These are phyloP conservation scores for Colletotrichum limetticola DNA, from an alignment of 2,329 filamentous ascomycete species.

Conservation along the genomic window DNA sequence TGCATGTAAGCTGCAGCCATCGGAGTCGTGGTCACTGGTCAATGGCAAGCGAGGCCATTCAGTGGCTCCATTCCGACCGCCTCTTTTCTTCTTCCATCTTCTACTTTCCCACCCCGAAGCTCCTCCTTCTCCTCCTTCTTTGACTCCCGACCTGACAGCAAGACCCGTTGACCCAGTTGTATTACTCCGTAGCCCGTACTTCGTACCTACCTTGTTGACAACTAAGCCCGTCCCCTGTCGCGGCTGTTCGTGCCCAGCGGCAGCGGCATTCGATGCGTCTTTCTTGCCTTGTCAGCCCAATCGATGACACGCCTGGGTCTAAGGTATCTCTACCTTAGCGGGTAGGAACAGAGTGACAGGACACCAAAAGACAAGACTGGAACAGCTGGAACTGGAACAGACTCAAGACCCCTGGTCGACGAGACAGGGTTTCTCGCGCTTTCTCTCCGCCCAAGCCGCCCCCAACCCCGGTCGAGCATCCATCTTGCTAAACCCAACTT, in stretches of 20 bases:
- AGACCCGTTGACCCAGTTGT: no score
- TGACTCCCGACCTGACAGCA: background rate
- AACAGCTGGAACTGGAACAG: slow-evolving; percentile 9
- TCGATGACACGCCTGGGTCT: slow-evolving; percentile 26
- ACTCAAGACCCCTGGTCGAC: slow-evolving; percentile 16
- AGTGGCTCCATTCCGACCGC: slow-evolving; percentile 35
- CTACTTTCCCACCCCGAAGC: background rate
- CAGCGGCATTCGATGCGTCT: background rate
- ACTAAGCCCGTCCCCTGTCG: slow-evolving; percentile 17
- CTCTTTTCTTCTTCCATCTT: slow-evolving; percentile 26
- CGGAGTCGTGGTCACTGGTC: slow-evolving; percentile 32
- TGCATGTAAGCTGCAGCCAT: slow-evolving; percentile 24
- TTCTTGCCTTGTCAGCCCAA: slow-evolving; percentile 26
- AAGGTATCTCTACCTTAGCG: background rate
- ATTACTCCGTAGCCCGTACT: no score
- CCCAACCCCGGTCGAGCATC: slow-evolving; percentile 24
- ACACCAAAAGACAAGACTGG: no score
- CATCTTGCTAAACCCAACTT: slow-evolving; percentile 27
- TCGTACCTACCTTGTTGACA: background rate
- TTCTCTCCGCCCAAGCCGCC: slow-evolving; percentile 21
- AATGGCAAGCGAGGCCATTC: slow-evolving; percentile 14
- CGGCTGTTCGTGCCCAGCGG: slow-evolving; percentile 32
- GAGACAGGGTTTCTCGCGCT: slow-evolving; percentile 2
- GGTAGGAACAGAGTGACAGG: slow-evolving; percentile 4
- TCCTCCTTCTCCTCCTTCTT: slow-evolving; percentile 8